Conservation (phyloP, 176 grass and related monocot genomes). For the Avena sativa region DNA sequence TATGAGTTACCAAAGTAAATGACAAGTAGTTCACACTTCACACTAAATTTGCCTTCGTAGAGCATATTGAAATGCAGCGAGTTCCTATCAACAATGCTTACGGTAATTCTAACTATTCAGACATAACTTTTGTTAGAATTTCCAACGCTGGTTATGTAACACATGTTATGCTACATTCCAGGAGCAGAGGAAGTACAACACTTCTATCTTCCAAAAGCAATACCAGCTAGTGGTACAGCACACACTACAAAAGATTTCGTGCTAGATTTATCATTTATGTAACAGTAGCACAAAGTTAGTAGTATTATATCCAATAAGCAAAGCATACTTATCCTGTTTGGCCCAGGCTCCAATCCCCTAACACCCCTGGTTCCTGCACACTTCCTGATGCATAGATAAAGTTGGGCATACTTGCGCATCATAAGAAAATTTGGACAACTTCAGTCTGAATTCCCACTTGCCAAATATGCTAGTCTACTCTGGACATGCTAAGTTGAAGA, state of each 20-base stretch:
- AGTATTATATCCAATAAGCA: neutral
- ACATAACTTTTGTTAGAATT: neutral
- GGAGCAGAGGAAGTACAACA: neutral
- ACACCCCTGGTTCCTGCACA: neutral
- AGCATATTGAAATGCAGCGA: neutral
- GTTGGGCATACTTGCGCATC: neutral
- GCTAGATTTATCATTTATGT: neutral
- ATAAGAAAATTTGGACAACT: neutral
- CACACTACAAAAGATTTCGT: neutral
- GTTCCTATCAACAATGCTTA: neutral
- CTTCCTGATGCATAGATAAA: neutral
- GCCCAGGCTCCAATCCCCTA: neutral
- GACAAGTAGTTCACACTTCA: neutral
- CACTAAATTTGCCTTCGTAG: neutral
- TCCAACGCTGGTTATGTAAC: neutral
- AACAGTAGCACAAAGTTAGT: neutral
- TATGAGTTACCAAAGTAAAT: neutral
- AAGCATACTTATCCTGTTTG: neutral
- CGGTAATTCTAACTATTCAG: neutral
- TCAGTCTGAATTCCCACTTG: neutral
- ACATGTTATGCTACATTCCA: constrained; percentile 1
- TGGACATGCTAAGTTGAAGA: neutral
- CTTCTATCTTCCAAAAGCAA: neutral
- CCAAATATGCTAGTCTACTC: neutral
- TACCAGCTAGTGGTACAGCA: neutral